These are phyloP conservation scores for Entoloma clypeatum DNA, from an alignment of 1,284 basidiomycete genomes.

Conservation along the genomic window DNA sequence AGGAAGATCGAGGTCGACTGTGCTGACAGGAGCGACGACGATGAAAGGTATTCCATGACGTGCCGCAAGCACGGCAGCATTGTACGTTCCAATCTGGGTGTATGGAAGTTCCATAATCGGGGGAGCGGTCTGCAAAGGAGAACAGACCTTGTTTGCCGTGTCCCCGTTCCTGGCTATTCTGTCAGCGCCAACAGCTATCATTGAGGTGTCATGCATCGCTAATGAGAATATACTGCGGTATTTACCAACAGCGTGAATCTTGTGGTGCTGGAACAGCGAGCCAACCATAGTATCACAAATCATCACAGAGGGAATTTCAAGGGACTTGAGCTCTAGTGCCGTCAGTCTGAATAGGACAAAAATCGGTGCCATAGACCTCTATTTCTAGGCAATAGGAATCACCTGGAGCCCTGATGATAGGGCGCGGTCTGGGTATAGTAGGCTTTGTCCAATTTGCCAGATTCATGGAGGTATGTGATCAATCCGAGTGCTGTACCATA, in stretches of 20 bases:
- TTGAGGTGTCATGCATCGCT: slow-evolving; percentile 5
- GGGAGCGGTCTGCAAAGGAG: slow-evolving; percentile 7
- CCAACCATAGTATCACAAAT: slow-evolving; percentile 95
- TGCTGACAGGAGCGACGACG: slow-evolving; percentile 87
- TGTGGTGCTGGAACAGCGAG: slow-evolving; percentile 82
- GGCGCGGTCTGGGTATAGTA: slow-evolving; percentile 92
- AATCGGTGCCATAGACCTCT: slow-evolving; percentile 2
- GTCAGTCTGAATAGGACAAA: slow-evolving; percentile 82
- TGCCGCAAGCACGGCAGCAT: slow-evolving; percentile 83
- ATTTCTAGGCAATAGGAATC: slow-evolving; percentile 7
- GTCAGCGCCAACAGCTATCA: slow-evolving; percentile 75
- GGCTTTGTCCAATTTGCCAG: slow-evolving; percentile 70
- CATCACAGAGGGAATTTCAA: slow-evolving; percentile 85
- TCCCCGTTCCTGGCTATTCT: slow-evolving; percentile 88
- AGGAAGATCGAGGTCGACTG: slow-evolving; percentile 76
- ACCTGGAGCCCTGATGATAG: slow-evolving; percentile 88
- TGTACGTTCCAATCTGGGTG: slow-evolving; percentile 87
- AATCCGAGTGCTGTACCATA: slow-evolving; percentile 93
- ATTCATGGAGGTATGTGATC: slow-evolving; percentile 84
- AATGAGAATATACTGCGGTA: slow-evolving; percentile 6
- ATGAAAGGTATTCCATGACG: slow-evolving; percentile 85
- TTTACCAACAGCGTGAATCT: slow-evolving; percentile 84
- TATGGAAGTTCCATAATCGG: no score
- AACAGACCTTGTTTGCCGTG: slow-evolving; percentile 83
- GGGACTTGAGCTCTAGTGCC: slow-evolving; percentile 79